Percentiles rank a stretch among this genome's conserved stretches.
These are phyloP conservation scores for Xylaria bambusicola DNA, from an alignment of 495 filamentous ascomycete species.

Conservation along the genomic window DNA sequence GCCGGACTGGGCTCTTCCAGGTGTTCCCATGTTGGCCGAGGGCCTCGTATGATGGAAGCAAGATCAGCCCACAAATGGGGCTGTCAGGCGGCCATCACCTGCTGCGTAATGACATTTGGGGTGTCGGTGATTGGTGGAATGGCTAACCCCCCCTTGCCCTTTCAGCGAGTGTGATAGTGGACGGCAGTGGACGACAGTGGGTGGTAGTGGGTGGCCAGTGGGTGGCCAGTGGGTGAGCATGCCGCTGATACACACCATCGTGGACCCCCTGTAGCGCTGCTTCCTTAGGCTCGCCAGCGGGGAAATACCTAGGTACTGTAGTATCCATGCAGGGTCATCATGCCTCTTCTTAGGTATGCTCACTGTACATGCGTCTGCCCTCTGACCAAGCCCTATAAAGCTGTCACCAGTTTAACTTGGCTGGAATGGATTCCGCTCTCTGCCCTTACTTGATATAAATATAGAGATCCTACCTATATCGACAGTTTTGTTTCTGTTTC, in stretches of 20 bases:
- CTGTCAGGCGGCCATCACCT: slow-evolving; percentile 12
- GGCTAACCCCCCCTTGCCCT: background rate
- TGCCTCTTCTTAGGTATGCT: too few relatives aligned
- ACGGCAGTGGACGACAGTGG: too few relatives aligned
- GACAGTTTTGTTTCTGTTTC: background rate
- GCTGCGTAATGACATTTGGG: slow-evolving; percentile 19
- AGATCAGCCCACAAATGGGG: slow-evolving; percentile 18
- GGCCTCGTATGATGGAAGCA: slow-evolving; percentile 12
- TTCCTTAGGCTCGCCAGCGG: background rate
- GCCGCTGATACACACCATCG: background rate
- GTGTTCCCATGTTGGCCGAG: slow-evolving; percentile 10
- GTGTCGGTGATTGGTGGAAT: background rate
- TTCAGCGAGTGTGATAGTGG: slow-evolving; percentile 8
- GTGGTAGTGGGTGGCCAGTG: too few relatives aligned
- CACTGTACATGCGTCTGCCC: too few relatives aligned
- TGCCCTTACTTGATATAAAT: background rate
- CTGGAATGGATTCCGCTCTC: background rate
- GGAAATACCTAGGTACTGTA: background rate
- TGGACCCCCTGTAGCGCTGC: background rate
- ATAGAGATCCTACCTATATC: background rate
- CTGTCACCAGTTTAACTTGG: too few relatives aligned
- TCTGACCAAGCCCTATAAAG: too few relatives aligned
- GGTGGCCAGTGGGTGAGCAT: too few relatives aligned
- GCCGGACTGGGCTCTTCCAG: slow-evolving; percentile 5
- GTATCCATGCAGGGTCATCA: too few relatives aligned